phyloP scores from a whole-genome alignment of 2,329 filamentous ascomycete species.

The Paracamarosporium sp. region DNA sequence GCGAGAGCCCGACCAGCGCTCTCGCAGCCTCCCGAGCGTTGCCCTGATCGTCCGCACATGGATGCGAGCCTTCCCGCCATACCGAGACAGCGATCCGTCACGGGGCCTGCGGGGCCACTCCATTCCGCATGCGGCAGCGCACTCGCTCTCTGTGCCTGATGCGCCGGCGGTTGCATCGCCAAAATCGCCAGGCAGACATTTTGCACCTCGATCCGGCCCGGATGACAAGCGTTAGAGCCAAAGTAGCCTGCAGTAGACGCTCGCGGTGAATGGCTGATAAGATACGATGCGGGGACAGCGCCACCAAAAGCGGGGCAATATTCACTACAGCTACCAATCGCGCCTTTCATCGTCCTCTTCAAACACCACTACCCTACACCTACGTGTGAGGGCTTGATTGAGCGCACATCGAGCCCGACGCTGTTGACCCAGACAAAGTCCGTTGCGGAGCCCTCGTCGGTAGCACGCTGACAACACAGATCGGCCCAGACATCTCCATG shows the following conservation, averaged over 20 bases:
- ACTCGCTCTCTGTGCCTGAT: slow-evolving; percentile 6
- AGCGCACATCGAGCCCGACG: slow-evolving; percentile 9
- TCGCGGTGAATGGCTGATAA: slow-evolving; percentile 33
- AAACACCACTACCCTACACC: slow-evolving; percentile 5
- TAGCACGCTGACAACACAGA: slow-evolving; percentile 30
- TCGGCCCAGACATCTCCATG: slow-evolving; percentile 13
- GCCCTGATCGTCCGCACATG: slow-evolving; percentile 16
- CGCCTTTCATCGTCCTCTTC: slow-evolving; percentile 4
- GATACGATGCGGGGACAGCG: slow-evolving; percentile 33
- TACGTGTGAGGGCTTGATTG: slow-evolving; percentile 27
- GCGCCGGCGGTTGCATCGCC: slow-evolving; percentile 37
- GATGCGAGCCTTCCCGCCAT: neutral
- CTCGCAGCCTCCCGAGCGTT: slow-evolving; percentile 6
- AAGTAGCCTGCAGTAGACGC: slow-evolving; percentile 14
- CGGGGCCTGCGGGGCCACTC: slow-evolving; percentile 11
- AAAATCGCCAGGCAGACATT: slow-evolving; percentile 39
- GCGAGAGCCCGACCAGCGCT: slow-evolving; percentile 20
- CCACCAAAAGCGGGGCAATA: slow-evolving; percentile 28
- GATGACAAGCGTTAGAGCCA: slow-evolving; percentile 26
- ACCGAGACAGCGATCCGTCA: slow-evolving; percentile 17
- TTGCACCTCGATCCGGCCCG: slow-evolving; percentile 41
- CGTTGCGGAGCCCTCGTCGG: slow-evolving; percentile 4
- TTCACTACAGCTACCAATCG: slow-evolving; percentile 16
- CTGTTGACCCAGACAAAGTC: neutral
- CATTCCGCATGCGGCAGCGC: slow-evolving; percentile 7